Percentiles rank a stretch among this genome's conserved stretches.
Evolutionary conservation across 768 basidiomycete species (phyloP).

Genomic region (Omphalotus guepiniiformis): DNA sequence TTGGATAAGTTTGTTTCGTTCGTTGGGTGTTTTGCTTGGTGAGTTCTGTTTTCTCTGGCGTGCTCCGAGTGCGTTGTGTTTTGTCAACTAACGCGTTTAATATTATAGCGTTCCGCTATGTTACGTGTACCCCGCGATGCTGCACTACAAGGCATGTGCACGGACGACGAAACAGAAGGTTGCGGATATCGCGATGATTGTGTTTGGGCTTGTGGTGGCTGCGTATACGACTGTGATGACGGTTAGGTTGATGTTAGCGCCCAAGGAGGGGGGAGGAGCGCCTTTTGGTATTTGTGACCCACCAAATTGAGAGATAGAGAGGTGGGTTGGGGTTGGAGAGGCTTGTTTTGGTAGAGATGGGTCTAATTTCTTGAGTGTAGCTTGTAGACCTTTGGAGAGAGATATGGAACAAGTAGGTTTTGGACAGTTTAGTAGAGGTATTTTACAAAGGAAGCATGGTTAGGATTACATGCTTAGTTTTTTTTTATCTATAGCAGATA

Average conservation of each 20-base stretch:
- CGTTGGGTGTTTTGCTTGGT: conserved; percentile 94
- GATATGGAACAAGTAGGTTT: no score
- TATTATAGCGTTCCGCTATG: conserved; percentile 78
- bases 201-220: conserved; percentile 71
- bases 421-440: no score
- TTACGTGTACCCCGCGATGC: conserved; percentile 90
- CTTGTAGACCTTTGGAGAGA: no score
- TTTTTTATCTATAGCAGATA: no score
- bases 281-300: no score
- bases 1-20: conserved; percentile 95
- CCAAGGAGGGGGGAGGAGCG: no score
- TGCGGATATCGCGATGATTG: conserved; percentile 66
- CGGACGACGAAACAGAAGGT: conserved; percentile 61
- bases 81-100: neutral
- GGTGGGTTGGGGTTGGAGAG: no score
- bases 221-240: conserved; percentile 82
- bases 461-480: no score
- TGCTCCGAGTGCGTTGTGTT: neutral
- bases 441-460: no score
- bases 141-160: conserved; percentile 87
- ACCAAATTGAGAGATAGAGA: no score
- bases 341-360: no score
- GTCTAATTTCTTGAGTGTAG: no score
- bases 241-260: conserved; percentile 51
- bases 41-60: conserved; percentile 22